A percentile compares a stretch with the other conserved stretches of the same genome.
These are phyloP conservation scores for Pelargonium australe DNA, from an alignment of 441 rosid species.

Conservation along the genomic window DNA sequence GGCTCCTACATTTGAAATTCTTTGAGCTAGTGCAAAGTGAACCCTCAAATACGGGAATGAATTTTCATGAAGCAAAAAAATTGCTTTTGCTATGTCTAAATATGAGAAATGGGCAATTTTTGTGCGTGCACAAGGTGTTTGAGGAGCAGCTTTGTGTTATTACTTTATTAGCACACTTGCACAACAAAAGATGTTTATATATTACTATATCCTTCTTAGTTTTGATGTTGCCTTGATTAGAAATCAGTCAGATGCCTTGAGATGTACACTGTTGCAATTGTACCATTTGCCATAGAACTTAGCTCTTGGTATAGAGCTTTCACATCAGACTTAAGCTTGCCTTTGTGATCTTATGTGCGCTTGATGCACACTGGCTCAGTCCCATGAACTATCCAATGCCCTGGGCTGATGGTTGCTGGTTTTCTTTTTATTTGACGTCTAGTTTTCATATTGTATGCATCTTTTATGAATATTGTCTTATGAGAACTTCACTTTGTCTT, in stretches of 20 bases:
- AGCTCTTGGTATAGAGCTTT: neutral
- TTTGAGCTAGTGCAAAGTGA: slow-evolving; percentile 9
- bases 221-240: neutral
- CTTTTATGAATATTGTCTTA: neutral
- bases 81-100: neutral
- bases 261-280: neutral
- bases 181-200: neutral
- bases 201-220: neutral
- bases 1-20: neutral
- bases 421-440: neutral
- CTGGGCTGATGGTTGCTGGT: neutral
- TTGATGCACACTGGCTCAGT: neutral
- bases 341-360: slow-evolving; percentile 4
- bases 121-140: neutral
- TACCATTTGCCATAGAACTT: neutral
- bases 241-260: neutral
- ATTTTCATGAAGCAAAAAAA: neutral
- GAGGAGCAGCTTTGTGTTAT: neutral
- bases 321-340: neutral
- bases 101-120: neutral
- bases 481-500: slow-evolving; percentile 1
- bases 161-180: neutral
- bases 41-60: neutral
- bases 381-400: slow-evolving; percentile 1
- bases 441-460: neutral